Evolutionary conservation across 495 filamentous ascomycete species (phyloP).

Genomic region (Hyaloscypha hepaticicola): DNA sequence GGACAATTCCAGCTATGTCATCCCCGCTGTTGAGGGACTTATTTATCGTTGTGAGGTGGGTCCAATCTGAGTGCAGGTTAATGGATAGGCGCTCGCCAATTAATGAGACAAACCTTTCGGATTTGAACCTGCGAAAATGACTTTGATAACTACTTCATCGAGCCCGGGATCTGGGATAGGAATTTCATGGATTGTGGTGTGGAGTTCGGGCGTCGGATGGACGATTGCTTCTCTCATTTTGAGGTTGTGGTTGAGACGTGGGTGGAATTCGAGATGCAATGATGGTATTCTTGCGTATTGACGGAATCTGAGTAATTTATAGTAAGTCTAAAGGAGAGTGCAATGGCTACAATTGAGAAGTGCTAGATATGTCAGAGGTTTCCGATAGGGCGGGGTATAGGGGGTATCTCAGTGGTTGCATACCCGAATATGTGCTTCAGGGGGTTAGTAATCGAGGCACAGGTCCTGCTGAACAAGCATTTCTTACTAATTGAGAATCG

Average conservation of each 20-base stretch:
- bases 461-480: not conserved
- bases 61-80: conserved; percentile 14
- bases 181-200: conserved; percentile 58
- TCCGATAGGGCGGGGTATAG: not conserved
- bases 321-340: no score
- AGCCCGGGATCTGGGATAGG: conserved; percentile 56
- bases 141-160: conserved; percentile 66
- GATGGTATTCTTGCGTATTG: not conserved
- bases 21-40: conserved; percentile 80
- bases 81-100: not conserved
- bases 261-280: not conserved
- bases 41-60: conserved; percentile 24
- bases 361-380: not conserved
- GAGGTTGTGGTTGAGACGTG: not conserved
- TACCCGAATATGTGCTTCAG: not conserved
- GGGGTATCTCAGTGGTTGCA: not conserved
- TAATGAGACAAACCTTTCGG: conserved; percentile 65
- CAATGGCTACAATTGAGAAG: no score
- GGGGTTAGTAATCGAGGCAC: not conserved
- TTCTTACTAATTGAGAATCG: not conserved
- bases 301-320: not conserved
- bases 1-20: conserved; percentile 79
- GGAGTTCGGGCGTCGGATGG: conserved; percentile 16
- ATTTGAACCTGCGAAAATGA: conserved; percentile 66
- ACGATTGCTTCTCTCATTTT: conserved; percentile 28